These are phyloP conservation scores for Gossypium mustelinum DNA, from an alignment of 345 rosid species.

Conservation along the genomic window DNA sequence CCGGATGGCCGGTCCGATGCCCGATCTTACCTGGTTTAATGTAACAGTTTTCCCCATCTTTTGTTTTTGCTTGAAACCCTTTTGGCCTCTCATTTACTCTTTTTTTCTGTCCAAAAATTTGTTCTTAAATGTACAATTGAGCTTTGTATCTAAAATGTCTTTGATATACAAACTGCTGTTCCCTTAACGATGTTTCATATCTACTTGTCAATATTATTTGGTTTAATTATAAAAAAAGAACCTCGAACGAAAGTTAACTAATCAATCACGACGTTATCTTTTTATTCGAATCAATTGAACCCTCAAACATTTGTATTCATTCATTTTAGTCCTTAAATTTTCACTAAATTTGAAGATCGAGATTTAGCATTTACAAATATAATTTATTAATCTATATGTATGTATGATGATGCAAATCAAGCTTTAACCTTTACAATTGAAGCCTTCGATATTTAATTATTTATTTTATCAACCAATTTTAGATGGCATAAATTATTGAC, in stretches of 20 bases:
- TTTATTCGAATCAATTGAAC: neutral
- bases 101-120: neutral
- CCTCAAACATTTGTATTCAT: neutral
- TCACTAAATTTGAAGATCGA: too few species aligned
- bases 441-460: too few species aligned
- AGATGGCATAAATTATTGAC: too few species aligned
- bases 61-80: neutral
- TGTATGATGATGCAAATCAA: too few species aligned
- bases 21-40: neutral
- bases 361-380: too few species aligned
- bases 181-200: neutral
- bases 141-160: constrained; percentile 33
- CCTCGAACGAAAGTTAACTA: neutral
- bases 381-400: too few species aligned
- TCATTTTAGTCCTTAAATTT: too few species aligned
- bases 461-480: too few species aligned
- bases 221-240: neutral
- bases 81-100: neutral
- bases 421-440: too few species aligned
- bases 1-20: neutral
- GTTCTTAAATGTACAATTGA: constrained; percentile 24
- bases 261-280: neutral
- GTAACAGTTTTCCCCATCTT: neutral
- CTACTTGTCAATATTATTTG: neutral
- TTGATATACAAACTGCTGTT: constrained; percentile 20